Base-by-base conservation (phyloP, 495 filamentous ascomycete genomes). In the Talaromyces ruber region DNA sequence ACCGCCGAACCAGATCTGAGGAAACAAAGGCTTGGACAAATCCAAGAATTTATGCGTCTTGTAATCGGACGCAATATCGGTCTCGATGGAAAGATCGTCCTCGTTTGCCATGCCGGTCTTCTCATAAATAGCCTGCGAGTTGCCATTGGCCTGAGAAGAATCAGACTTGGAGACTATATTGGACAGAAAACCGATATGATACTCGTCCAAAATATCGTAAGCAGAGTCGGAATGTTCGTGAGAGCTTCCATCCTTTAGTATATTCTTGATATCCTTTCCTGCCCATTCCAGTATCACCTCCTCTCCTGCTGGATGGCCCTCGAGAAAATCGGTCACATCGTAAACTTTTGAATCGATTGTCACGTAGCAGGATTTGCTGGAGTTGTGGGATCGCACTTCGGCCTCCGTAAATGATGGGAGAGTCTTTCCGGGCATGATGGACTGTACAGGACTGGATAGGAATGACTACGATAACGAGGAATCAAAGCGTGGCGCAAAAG, bases 41-140 rank as follows among this genome's bases (percentile, higher is more conserved):
- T 99, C 94, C 61, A 99, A 79, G 71, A 99, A 99, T 72, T 93
- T 93, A 82, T 97, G 88, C 29, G 80, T 87, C 71, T 88, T 84
- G 74, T 88, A 97, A 70, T 98, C 95, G 28, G 72, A 70, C 26
- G 61, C 68, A 61, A 80, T 70, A 67, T 99, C 91, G 2, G 95
- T 98, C 30, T 94, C 90, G 68, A 89, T 85, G 54, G 83, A 90
- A 62, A 98, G 73, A 64, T 97, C 93, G 66, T 93, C 93, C 64
- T 83, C 93, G 43, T 80, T 84, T 32, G 90, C 88, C 86, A 97
- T 87, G 66, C 91, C 92, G 4, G 93, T 97, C 26, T 81, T 78
- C n/a, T 82, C 82, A 67, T 88, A 91, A 5, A 91, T 68, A 8
- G 74, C 74, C 3, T 75, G 72, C 37, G 79, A 70, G 16, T 67